Conservation (phyloP, 75 land plant genomes). For the Pinus albicaulis region DNA sequence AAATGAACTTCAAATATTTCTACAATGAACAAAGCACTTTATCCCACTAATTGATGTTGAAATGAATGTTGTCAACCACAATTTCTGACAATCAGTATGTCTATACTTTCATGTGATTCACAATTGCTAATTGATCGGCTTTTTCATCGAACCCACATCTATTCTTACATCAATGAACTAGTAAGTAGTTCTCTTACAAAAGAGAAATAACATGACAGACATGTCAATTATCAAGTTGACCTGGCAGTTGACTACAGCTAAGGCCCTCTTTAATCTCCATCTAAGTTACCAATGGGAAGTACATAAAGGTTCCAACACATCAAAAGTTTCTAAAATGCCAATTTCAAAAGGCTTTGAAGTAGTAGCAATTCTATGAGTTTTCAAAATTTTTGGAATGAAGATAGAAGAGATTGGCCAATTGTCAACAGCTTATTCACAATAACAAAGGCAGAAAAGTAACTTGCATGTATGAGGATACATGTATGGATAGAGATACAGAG, state of each 20-base stretch:
- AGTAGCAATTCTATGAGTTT: not conserved
- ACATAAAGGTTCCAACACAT: not conserved
- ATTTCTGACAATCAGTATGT: not conserved
- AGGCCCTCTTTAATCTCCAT: not conserved
- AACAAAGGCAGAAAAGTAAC: too few species aligned
- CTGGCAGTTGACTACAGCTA: not conserved
- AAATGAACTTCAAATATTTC: not conserved
- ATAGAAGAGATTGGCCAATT: not conserved
- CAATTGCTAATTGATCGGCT: not conserved
- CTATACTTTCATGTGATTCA: not conserved
- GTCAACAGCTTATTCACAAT: too few species aligned
- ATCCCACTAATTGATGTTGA: not conserved
- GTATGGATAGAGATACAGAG: too few species aligned
- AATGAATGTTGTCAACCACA: not conserved
- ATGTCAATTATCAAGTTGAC: not conserved
- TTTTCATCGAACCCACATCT: not conserved
- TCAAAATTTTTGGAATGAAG: not conserved
- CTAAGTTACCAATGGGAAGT: not conserved
- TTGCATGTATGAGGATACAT: too few species aligned
- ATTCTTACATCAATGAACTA: not conserved
- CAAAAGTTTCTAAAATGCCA: not conserved
- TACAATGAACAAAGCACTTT: not conserved
- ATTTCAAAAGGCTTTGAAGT: not conserved
- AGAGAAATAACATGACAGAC: not conserved
- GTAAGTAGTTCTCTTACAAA: not conserved